Conservation (phyloP, 331 rosid species). For the Cydonia oblonga region DNA sequence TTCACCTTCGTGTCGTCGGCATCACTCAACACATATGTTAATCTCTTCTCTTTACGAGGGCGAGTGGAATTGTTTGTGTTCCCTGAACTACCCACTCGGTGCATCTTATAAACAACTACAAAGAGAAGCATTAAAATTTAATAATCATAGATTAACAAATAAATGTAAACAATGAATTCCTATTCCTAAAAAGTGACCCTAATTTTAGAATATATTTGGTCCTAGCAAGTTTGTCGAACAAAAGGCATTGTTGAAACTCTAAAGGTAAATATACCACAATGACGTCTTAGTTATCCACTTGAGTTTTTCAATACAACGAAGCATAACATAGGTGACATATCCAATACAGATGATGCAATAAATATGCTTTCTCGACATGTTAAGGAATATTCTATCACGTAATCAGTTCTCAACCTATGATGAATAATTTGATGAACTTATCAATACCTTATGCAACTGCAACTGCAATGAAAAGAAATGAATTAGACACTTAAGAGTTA, state of each 20-base stretch:
- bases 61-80: constrained; percentile 75
- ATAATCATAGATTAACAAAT: neutral
- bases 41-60: constrained; percentile 90
- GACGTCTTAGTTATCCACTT: neutral
- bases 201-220: neutral
- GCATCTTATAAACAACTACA: constrained; percentile 63
- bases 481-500: neutral
- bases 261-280: neutral
- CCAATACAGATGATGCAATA: neutral
- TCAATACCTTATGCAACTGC: neutral
- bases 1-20: constrained; percentile 76
- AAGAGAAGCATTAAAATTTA: neutral
- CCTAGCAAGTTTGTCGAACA: neutral
- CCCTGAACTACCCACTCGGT: constrained; percentile 96
- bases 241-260: neutral
- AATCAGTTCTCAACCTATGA: neutral
- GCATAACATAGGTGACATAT: neutral
- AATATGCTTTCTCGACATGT: neutral
- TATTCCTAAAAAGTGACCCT: neutral
- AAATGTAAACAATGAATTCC: constrained; percentile 1
- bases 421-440: neutral
- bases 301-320: neutral
- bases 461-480: neutral
- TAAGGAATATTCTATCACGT: neutral
- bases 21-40: constrained; percentile 77